A percentile compares a stretch with the other conserved stretches of the same genome.
Conservation (phyloP, 345 rosid genomes). For the Dipteronia dyeriana region DNA sequence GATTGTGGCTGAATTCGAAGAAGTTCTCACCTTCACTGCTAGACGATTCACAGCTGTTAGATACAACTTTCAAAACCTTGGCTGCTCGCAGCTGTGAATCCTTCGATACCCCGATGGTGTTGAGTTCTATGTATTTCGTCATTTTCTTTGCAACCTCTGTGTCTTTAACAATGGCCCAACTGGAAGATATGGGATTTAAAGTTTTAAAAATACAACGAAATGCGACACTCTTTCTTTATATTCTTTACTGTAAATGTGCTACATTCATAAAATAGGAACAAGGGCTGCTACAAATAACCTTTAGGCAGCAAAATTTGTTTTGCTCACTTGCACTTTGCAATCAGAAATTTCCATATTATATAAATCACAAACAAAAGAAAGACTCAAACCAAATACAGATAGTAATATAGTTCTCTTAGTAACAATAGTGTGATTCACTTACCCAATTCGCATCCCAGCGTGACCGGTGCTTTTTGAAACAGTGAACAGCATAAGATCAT, state of each 20-base stretch:
- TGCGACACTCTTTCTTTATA: not conserved
- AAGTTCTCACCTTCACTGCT: conserved; percentile 36
- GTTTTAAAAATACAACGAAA: not conserved
- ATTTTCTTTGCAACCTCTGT: conserved; percentile 63
- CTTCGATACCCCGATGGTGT: conserved; percentile 86
- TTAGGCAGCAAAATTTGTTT: not conserved
- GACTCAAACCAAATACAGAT: not conserved
- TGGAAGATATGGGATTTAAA: conserved; percentile 20
- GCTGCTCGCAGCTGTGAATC: conserved; percentile 91
- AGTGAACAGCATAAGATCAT: conserved; percentile 82
- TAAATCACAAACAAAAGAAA: not conserved
- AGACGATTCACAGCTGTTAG: conserved; percentile 48
- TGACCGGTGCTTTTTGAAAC: conserved; percentile 88
- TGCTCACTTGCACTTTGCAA: not conserved
- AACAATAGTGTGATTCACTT: conserved; percentile 20
- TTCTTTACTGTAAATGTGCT: not conserved
- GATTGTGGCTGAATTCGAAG: conserved; percentile 49
- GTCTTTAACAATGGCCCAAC: conserved; percentile 93
- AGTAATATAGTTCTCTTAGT: not conserved
- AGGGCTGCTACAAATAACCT: not conserved
- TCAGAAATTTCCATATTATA: not conserved
- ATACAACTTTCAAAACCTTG: conserved; percentile 57
- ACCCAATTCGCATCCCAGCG: conserved; percentile 97
- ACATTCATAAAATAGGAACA: not conserved
- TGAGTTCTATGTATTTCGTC: conserved; percentile 80